Evolutionary conservation across 257 asterid species (phyloP).

Genomic region (Scutellaria baicalensis): DNA sequence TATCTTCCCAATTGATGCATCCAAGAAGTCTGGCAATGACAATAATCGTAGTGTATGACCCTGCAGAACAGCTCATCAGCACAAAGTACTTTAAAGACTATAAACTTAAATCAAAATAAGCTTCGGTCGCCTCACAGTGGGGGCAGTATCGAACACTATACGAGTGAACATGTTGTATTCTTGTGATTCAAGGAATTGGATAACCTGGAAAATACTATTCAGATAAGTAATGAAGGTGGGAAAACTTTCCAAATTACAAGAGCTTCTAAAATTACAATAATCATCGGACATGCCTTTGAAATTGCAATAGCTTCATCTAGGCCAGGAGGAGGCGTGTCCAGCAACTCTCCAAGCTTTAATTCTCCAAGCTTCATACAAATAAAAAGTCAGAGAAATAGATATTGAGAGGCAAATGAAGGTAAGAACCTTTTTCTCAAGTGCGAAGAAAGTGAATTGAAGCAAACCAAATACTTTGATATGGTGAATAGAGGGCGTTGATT

Average conservation of each 20-base stretch:
- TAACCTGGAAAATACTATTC: constrained; percentile 56
- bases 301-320: constrained; percentile 98
- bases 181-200: constrained; percentile 83
- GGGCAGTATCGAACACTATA: constrained; percentile 96
- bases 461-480: not conserved
- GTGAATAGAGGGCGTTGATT: not conserved
- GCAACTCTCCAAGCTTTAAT: constrained; percentile 92
- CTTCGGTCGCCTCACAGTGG: constrained; percentile 63
- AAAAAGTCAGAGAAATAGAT: not conserved
- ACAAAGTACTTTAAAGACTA: constrained; percentile 4
- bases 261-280: not conserved
- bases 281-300: constrained; percentile 61
- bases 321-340: constrained; percentile 99
- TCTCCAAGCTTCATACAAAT: constrained; percentile 71
- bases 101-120: constrained; percentile 1
- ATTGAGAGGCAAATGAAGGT: not conserved
- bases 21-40: constrained; percentile 94
- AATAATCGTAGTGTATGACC: constrained; percentile 89
- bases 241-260: not conserved
- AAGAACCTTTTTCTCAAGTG: not conserved
- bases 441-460: not conserved
- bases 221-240: constrained; percentile 22
- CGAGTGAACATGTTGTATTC: constrained; percentile 96
- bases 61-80: constrained; percentile 38
- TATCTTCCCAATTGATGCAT: constrained; percentile 95